Conservation (phyloP, 2,329 filamentous ascomycete species). For the Trichoderma asperellum region DNA sequence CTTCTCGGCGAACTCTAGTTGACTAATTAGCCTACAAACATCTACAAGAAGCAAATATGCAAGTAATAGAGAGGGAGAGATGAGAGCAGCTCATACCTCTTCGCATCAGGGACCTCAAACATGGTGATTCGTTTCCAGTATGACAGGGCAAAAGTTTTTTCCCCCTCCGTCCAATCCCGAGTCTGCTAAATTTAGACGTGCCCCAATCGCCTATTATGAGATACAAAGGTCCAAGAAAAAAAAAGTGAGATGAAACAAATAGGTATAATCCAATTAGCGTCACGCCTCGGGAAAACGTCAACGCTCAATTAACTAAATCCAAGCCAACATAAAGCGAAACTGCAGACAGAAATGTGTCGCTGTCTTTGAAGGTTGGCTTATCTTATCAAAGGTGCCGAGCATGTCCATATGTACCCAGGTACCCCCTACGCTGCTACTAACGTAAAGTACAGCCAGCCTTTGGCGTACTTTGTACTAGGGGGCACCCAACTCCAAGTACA, state of each 20-base stretch:
- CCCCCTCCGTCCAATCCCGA: background rate
- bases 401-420: background rate
- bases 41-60: background rate
- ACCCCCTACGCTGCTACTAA: background rate
- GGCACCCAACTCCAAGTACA: background rate
- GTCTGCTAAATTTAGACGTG: background rate
- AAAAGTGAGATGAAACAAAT: background rate
- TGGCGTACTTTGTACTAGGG: background rate
- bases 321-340: slow-evolving; percentile 12
- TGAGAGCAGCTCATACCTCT: slow-evolving; percentile 45
- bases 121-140: slow-evolving; percentile 39
- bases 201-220: background rate
- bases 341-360: background rate
- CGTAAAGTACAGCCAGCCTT: background rate
- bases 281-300: background rate
- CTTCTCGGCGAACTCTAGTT: slow-evolving; percentile 58
- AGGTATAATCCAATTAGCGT: background rate
- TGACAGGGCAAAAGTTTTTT: background rate
- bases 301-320: background rate
- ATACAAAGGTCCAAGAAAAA: background rate
- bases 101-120: slow-evolving; percentile 58
- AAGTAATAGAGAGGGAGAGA: too few relatives aligned
- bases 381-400: slow-evolving; percentile 4
- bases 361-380: background rate
- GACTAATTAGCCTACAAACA: background rate